Conservation (phyloP, 176 grass and related monocot genomes). For the Oryza australiensis region DNA sequence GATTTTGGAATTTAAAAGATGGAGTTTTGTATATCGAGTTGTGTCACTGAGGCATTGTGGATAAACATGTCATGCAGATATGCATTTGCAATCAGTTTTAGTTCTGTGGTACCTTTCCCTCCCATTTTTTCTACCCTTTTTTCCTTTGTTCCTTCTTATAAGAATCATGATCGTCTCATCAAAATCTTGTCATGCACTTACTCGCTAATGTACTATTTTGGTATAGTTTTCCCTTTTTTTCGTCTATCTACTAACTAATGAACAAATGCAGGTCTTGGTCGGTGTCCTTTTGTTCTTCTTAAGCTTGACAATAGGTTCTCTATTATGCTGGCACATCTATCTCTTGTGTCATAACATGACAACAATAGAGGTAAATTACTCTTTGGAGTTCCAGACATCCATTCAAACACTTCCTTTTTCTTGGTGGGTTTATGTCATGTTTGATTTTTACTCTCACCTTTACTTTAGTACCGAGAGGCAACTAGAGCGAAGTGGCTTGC, state of each 20-base stretch:
- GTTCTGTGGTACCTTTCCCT: background rate
- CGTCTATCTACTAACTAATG: background rate
- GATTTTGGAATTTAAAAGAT: background rate
- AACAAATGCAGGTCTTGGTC: conserved; percentile 54
- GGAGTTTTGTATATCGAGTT: background rate
- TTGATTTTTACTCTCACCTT: conserved; percentile 14
- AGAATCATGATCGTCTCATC: background rate
- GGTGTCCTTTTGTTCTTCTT: conserved; percentile 61
- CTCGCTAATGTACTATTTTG: conserved; percentile 14
- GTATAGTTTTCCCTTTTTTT: background rate
- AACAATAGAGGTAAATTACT: conserved; percentile 76
- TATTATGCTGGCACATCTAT: conserved; percentile 93
- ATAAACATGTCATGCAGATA: background rate
- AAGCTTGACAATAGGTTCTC: conserved; percentile 73
- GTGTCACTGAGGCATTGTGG: background rate
- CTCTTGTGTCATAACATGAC: conserved; percentile 86
- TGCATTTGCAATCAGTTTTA: conserved; percentile 7
- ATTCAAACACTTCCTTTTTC: background rate
- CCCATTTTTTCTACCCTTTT: background rate
- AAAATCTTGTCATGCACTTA: background rate
- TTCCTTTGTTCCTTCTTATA: background rate
- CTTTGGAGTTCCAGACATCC: conserved; percentile 9
- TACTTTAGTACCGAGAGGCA: conserved; percentile 58
- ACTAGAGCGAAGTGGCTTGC: conserved; percentile 91
- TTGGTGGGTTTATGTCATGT: conserved; percentile 5